Evolutionary conservation across 139 green algal species (phyloP).

Genomic region (Pleodorina starrii): DNA sequence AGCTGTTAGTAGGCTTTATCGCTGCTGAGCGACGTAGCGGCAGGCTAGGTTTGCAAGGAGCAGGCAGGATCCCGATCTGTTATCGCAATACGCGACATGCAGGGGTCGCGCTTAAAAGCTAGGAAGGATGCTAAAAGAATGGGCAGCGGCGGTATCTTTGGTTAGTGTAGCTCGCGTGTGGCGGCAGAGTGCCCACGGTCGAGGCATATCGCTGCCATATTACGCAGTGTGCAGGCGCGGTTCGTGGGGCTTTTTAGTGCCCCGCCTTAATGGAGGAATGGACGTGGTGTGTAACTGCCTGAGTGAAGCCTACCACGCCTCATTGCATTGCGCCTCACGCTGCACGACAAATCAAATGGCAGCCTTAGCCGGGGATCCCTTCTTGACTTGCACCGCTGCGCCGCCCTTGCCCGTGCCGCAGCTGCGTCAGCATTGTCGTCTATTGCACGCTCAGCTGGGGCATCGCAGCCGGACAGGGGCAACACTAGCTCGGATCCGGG

Average conservation of each 20-base stretch:
- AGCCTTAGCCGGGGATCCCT: not conserved
- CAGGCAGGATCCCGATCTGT: no score
- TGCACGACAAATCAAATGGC: not conserved
- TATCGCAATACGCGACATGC: not conserved
- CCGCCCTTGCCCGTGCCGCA: conserved; percentile 15
- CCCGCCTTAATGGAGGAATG: not conserved
- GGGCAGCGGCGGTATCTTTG: not conserved
- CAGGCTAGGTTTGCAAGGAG: no score
- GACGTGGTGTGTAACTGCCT: conserved; percentile 6
- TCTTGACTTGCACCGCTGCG: not conserved
- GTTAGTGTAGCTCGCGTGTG: not conserved
- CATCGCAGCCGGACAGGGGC: not conserved
- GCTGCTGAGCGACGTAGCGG: no score
- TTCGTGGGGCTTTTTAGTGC: not conserved
- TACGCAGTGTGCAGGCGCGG: not conserved
- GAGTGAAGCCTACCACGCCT: not conserved
- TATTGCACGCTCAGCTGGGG: not conserved
- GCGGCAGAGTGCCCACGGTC: not conserved
- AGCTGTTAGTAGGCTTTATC: not conserved
- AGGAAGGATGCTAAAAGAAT: not conserved
- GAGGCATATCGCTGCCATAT: not conserved
- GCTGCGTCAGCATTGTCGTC: not conserved
- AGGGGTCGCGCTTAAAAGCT: not conserved
- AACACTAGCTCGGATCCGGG: not conserved
- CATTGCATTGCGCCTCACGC: not conserved